A percentile compares a stretch with the other conserved stretches of the same genome.
Conservation (phyloP, 2,329 filamentous ascomycete species). For the Sarocladium kiliense region DNA sequence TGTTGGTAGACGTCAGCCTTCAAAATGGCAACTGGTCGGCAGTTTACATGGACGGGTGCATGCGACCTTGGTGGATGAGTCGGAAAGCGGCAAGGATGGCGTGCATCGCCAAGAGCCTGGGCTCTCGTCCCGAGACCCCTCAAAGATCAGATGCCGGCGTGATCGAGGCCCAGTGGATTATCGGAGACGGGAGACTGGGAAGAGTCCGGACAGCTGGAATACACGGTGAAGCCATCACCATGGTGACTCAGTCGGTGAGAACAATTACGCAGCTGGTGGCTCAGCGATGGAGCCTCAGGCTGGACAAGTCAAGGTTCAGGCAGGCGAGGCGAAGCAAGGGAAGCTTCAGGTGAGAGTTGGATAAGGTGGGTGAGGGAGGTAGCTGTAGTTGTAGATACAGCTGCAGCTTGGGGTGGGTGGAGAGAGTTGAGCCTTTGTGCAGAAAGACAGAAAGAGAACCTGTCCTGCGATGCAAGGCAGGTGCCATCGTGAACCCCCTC, state of each 20-base stretch:
- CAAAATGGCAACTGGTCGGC: background rate
- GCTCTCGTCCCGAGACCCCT: background rate
- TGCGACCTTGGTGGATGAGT: background rate
- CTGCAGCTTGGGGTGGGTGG: too few relatives aligned
- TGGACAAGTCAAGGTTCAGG: background rate
- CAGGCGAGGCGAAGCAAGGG: background rate
- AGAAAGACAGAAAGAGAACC: too few relatives aligned
- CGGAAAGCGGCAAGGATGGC: constrained; percentile 1
- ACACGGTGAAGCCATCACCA: too few relatives aligned
- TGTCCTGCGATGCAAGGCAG: too few relatives aligned
- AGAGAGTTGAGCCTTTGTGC: too few relatives aligned
- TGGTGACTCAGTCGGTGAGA: too few relatives aligned
- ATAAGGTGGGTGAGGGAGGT: too few relatives aligned
- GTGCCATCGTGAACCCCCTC: too few relatives aligned
- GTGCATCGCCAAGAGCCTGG: background rate
- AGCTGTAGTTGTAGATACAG: too few relatives aligned
- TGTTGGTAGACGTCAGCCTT: background rate
- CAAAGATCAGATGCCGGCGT: background rate
- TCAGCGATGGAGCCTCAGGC: background rate
- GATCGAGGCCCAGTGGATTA: too few relatives aligned
- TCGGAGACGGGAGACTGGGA: too few relatives aligned
- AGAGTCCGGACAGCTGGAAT: too few relatives aligned
- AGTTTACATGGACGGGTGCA: background rate
- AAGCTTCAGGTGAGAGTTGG: background rate
- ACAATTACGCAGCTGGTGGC: background rate